Evolutionary conservation across 2,329 filamentous ascomycete genomes (phyloP), one percentile per base, ranked within the genome.

Genomic region (Trichoderma afroharzianum): DNA sequence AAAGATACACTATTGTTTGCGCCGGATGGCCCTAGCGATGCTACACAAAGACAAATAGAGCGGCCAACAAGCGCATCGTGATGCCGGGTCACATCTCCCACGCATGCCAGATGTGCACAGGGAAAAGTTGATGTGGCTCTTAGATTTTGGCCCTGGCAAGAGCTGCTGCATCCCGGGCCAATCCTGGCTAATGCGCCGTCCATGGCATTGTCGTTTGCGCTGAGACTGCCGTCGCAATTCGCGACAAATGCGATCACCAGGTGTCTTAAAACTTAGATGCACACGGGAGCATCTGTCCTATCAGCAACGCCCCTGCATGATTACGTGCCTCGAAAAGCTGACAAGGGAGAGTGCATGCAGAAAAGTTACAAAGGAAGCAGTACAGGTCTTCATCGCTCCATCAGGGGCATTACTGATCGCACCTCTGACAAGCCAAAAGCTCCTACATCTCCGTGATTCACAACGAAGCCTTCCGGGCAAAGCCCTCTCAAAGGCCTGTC

Each of bases 271-370:
- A 59, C 39, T 26, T 68, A 24, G 21, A 53, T 53, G 47, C 47
- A 24, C 47, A 63, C 43, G 43, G 58, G 58, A 70, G 58, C 66
- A 68, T 68, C 66, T 57, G 53, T 32, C 47, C 59, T 43, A 70
- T 57, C 68, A 55, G 59, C 47, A 28, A 14, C 30, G 39, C 68
- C 68, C 68, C 68, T 70, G 68, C 68, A 70, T 63, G 47, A 63
- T 70, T 63, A 53, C 55, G 57, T 36, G 57, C 66, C 12, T 61
- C 14, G n/a, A 59, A 68, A 36, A 61, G 66, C 66, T 62, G 36
- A 50, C 66, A 50, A 68, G 66, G 66, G 66, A 68, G 66, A 62
- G 26, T 68, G 64, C 64, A 59, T 43, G 64, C 53, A 33, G 53
- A 18, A 18, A n/a, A 14, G 18, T 2, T 32, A 33, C 28, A 59